Percentiles rank a stretch among this genome's conserved stretches.
These are phyloP conservation scores for Pichia sp. DNA, from an alignment of 1,139 yeast genomes.

Conservation along the genomic window DNA sequence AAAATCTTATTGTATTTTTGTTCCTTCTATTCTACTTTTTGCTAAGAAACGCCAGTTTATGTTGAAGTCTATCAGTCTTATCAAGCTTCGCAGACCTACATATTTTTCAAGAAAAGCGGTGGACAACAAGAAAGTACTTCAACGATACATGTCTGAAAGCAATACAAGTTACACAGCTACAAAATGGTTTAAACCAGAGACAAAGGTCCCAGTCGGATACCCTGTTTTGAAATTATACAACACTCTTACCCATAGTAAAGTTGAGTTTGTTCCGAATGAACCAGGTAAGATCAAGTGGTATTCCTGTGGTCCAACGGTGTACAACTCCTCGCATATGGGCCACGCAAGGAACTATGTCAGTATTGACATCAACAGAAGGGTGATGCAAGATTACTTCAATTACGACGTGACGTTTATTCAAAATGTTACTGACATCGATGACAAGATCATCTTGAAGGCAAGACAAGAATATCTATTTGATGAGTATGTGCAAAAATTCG, in stretches of 20 bases:
- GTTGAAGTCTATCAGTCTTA: not conserved
- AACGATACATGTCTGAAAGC: conserved; percentile 3
- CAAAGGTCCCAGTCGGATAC: conserved; percentile 12
- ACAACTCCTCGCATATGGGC: conserved; percentile 98
- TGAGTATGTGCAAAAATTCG: conserved; percentile 40
- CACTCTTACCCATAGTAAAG: conserved; percentile 78
- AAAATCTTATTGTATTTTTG: too few relatives aligned
- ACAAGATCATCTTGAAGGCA: conserved; percentile 90
- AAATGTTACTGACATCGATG: conserved; percentile 96
- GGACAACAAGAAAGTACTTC: not conserved
- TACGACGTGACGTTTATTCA: conserved; percentile 84
- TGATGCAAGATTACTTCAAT: conserved; percentile 85
- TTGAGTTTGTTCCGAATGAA: conserved; percentile 62
- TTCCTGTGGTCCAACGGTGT: conserved; percentile 99
- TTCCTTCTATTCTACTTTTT: not conserved
- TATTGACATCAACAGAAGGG: conserved; percentile 85
- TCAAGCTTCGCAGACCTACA: not conserved
- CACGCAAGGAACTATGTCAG: conserved; percentile 97
- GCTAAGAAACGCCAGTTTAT: not conserved
- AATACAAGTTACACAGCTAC: conserved; percentile 14
- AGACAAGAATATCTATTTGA: conserved; percentile 83
- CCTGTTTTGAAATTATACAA: conserved; percentile 54
- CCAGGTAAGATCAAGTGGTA: conserved; percentile 82
- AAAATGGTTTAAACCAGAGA: conserved; percentile 29
- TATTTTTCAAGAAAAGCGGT: not conserved